Evolutionary conservation across 2,329 filamentous ascomycete genomes (phyloP), one percentile per base, ranked within the genome.

Genomic region (Septoria petroselini): DNA sequence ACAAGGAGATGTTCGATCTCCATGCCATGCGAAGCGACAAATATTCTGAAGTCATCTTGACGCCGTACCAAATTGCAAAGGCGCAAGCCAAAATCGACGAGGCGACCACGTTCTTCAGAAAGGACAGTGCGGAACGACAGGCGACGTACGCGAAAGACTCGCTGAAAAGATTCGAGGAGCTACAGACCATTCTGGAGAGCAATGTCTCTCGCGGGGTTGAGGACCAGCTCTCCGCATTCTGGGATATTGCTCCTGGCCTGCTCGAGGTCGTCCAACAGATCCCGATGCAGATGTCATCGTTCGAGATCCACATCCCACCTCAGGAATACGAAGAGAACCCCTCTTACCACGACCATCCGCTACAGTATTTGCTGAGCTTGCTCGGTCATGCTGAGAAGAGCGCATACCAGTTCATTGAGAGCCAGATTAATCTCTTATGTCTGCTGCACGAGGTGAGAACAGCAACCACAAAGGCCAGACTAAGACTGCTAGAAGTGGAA

Each of bases 381-480:
- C 76, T 98, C 7, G 80, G 84, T 4, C 91, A 97, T 63, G 86
- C 90, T 0, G 88, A 94, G 67, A 95, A 93, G 73, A 91, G 86
- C 61, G 91, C 89, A 7, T 94, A 95, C 64, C 93, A 97, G 68
- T 97, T 95, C 70, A 96, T 97, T 63, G 93, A 97, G 73, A 86
- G 84, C 5, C 91, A 97, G 73, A 91, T 83, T 23, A 96, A 96
- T 64, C 75, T 96, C 27, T 76, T 95, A 18, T 97, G 91, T 64
- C 75, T 97, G 30, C 71, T 95, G 49, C 93, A 96, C 63, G 90
- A 96, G 70, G 89, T 95, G 45, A 88, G 89, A 65, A 88, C 87
- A 46, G 84, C 84, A 0, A 82, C 88, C 1, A 84, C 88, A 65
- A 77, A 77, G 39, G 85, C 87, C 6, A 82, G 83, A 58, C 81